Conservation (phyloP, 192 early-diverging fungal species). For the Gaertneriomyces semiglobifer region DNA sequence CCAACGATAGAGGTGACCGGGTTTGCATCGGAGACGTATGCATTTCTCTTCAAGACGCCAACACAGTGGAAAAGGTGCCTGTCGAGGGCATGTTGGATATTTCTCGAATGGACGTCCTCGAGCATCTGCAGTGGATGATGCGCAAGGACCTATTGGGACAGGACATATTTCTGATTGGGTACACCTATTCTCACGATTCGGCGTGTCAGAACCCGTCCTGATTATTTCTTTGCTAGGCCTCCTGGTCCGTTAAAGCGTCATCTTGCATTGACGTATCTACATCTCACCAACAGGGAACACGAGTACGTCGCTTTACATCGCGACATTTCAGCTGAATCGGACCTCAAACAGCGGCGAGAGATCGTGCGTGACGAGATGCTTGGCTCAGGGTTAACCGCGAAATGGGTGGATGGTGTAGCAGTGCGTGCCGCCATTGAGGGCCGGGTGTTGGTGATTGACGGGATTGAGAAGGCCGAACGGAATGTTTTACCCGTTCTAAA, state of each 20-base stretch:
- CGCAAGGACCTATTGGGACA: conserved; percentile 76
- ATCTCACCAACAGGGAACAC: conserved; percentile 63
- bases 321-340: conserved; percentile 69
- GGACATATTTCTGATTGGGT: conserved; percentile 79
- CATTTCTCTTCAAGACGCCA: conserved; percentile 1
- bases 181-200: not conserved
- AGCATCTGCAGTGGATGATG: conserved; percentile 70
- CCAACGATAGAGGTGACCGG: not conserved
- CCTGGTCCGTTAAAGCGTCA: conserved; percentile 66
- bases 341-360: conserved; percentile 79
- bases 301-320: conserved; percentile 73
- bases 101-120: conserved; percentile 31
- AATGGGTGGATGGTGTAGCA: conserved; percentile 54
- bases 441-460: conserved; percentile 48
- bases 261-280: conserved; percentile 67
- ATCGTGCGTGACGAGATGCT: conserved; percentile 49
- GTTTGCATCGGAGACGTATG: conserved; percentile 29
- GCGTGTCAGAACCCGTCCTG: too few relatives aligned
- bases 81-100: conserved; percentile 11
- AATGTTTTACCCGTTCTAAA: conserved; percentile 83
- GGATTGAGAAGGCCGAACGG: conserved; percentile 73
- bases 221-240: conserved; percentile 30
- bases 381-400: conserved; percentile 44
- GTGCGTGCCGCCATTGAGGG: conserved; percentile 49
- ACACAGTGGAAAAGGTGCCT: conserved; percentile 14